phyloP scores from a whole-genome alignment of 805 yeast species.

The Jamesozyma jinghongensis region DNA sequence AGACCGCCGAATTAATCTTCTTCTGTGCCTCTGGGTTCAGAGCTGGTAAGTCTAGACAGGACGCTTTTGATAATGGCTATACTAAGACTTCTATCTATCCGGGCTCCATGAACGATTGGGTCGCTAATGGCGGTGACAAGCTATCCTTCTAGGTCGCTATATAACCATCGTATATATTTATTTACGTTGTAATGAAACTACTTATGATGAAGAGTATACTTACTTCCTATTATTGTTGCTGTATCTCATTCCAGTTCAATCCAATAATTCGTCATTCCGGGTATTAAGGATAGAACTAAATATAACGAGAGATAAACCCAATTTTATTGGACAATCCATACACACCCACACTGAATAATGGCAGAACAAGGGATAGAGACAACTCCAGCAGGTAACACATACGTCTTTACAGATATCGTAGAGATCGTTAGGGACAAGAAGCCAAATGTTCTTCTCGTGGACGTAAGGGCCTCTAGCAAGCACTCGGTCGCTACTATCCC shows the following conservation, averaged over 20 bases:
- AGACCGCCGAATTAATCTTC: constrained; percentile 58
- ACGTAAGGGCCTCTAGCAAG: constrained; percentile 82
- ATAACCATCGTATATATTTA: neutral
- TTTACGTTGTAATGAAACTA: neutral
- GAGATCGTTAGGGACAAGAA: constrained; percentile 34
- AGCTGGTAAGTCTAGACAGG: constrained; percentile 69
- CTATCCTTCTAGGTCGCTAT: neutral
- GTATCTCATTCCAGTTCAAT: too few relatives aligned
- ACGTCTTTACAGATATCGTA: constrained; percentile 48
- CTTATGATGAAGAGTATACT: too few relatives aligned
- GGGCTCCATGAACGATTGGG: constrained; percentile 84
- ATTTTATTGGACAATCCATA: too few relatives aligned
- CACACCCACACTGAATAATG: too few relatives aligned
- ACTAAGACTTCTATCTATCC: constrained; percentile 62
- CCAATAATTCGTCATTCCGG: too few relatives aligned
- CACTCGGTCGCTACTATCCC: constrained; percentile 62
- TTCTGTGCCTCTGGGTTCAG: constrained; percentile 86
- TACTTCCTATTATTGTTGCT: too few relatives aligned
- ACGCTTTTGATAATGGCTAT: constrained; percentile 79
- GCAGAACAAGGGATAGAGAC: too few relatives aligned
- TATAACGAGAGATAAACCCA: neutral
- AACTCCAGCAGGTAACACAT: constrained; percentile 13
- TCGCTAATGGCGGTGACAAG: constrained; percentile 24
- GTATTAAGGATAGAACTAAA: too few relatives aligned
- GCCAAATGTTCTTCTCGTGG: constrained; percentile 51